Evolutionary conservation across 2,329 filamentous ascomycete genomes (phyloP).

Genomic region (Apiospora kogelbergensis): DNA sequence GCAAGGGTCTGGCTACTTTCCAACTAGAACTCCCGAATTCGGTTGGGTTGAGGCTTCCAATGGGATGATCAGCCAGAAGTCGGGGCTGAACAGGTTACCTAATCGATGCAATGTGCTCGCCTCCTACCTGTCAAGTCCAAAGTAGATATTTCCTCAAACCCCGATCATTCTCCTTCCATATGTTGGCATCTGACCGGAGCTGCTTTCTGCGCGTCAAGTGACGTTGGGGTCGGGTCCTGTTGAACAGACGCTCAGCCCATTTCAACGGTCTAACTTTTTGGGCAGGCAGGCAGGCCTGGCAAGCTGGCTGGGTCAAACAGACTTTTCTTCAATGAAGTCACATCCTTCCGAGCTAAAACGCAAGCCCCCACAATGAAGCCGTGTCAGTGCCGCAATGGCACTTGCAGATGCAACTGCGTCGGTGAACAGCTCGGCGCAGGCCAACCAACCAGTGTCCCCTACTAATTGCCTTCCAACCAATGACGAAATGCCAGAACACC

Average conservation of each 20-base stretch:
- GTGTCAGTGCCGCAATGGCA: constrained; percentile 10
- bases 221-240: neutral
- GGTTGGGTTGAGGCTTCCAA: constrained; percentile 7
- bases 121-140: neutral
- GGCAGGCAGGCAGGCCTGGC: neutral
- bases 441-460: neutral
- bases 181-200: neutral
- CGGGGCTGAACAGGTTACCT: constrained; percentile 5
- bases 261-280: neutral
- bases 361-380: constrained; percentile 12
- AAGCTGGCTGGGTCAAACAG: neutral
- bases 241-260: neutral
- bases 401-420: neutral
- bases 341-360: constrained; percentile 8
- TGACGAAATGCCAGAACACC: constrained; percentile 10
- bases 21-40: neutral
- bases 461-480: neutral
- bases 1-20: neutral
- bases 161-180: neutral
- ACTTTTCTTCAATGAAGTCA: constrained; percentile 13
- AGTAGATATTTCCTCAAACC: neutral
- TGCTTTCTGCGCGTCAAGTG: neutral
- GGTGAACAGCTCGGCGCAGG: neutral
- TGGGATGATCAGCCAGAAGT: neutral
- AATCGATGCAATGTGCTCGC: neutral